Percentiles rank a stretch among this genome's conserved stretches.
Evolutionary conservation across 1,284 basidiomycete genomes (phyloP).

Genomic region (Rhodotorula sp.): DNA sequence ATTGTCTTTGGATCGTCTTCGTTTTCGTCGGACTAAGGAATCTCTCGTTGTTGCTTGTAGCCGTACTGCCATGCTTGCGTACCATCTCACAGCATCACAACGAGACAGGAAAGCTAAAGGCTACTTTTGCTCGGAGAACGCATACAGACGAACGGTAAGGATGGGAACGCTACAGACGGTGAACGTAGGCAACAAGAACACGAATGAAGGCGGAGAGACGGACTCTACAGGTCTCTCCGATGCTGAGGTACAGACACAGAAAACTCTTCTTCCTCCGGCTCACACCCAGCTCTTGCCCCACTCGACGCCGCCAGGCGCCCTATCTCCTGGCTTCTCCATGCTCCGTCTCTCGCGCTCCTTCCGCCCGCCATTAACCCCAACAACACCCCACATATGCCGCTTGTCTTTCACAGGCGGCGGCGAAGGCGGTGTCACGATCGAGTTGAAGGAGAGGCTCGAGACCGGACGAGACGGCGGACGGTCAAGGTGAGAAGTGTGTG

Average conservation of each 20-base stretch:
- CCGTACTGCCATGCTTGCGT: background rate
- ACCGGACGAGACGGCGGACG: background rate
- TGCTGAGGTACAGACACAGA: background rate
- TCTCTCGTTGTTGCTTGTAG: background rate
- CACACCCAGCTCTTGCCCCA: slow-evolving; percentile 11
- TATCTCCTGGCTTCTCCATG: background rate
- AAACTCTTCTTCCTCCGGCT: background rate
- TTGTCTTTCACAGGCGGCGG: background rate
- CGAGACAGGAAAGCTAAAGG: background rate
- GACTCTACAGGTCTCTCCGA: background rate
- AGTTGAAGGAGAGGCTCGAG: background rate
- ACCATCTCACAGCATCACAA: no score
- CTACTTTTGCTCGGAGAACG: background rate
- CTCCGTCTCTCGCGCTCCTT: background rate
- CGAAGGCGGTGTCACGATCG: slow-evolving; percentile 16
- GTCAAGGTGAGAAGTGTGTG: no score
- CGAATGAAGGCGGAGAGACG: background rate
- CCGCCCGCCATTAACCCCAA: background rate
- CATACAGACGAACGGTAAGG: background rate
- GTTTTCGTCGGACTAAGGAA: background rate
- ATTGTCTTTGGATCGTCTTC: slow-evolving; percentile 2
- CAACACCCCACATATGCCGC: no score
- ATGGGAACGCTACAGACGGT: no score
- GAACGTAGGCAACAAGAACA: background rate
- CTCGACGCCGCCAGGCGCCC: background rate